Conservation (phyloP, 169 alveolate genomes). For the Cyclospora cayetanensis region DNA sequence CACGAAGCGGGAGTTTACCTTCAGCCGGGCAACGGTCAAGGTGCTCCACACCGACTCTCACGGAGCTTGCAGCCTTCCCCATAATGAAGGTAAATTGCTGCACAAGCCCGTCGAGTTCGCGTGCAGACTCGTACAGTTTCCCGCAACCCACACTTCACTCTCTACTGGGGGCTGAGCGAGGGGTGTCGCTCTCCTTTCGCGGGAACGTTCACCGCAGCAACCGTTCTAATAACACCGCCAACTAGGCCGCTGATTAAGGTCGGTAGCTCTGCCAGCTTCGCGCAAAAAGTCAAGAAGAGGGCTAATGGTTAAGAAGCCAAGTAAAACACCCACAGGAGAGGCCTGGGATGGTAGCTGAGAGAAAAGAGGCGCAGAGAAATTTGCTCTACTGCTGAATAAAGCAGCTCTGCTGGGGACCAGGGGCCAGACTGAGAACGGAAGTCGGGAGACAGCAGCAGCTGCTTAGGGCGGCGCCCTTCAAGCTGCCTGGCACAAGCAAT, state of each 20-base stretch:
- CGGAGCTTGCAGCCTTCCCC: conserved; percentile 9
- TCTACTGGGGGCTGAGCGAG: conserved; percentile 4
- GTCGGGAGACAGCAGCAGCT: not conserved
- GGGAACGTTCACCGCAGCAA: not conserved
- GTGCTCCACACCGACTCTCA: conserved; percentile 24
- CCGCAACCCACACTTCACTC: not conserved
- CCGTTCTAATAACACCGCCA: conserved; percentile 1
- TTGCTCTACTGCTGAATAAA: too few species aligned
- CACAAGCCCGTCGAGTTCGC: conserved; percentile 9
- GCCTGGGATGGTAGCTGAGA: too few species aligned
- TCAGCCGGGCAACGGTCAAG: not conserved
- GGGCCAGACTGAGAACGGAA: not conserved
- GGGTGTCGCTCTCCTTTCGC: conserved; percentile 28
- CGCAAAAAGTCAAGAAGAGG: not conserved
- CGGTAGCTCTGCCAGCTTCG: not conserved
- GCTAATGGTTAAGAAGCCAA: too few species aligned
- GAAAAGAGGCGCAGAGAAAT: too few species aligned
- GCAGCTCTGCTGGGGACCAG: not conserved
- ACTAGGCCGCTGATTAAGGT: conserved; percentile 20
- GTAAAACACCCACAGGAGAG: not conserved
- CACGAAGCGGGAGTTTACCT: not conserved
- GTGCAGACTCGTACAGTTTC: not conserved
- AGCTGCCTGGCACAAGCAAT: too few species aligned
- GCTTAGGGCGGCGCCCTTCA: too few species aligned
- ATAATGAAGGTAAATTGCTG: not conserved